Conservation (phyloP, 352 stramenopile species). For the Pythium oligandrum region DNA sequence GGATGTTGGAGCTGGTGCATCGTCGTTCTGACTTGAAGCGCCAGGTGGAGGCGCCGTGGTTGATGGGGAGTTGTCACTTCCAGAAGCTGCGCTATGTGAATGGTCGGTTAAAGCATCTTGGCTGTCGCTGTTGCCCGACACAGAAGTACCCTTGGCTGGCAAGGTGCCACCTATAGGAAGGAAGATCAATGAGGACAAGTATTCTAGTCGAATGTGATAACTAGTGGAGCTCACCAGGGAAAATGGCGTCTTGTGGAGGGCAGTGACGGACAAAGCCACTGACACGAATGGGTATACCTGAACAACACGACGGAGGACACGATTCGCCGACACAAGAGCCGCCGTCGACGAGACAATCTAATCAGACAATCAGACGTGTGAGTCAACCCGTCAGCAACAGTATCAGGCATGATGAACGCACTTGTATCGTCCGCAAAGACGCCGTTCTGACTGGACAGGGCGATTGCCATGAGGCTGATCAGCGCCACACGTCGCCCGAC, state of each 20-base stretch:
- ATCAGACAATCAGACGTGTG: background rate
- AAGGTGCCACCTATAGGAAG: background rate
- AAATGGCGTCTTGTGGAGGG: conserved; percentile 1
- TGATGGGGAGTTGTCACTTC: too few relatives aligned
- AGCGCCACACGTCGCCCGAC: background rate
- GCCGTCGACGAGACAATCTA: conserved; percentile 15
- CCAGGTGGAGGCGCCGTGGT: too few relatives aligned
- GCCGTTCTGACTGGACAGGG: too few relatives aligned
- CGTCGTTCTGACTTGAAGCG: background rate
- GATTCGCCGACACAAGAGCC: background rate
- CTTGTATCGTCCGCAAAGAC: too few relatives aligned
- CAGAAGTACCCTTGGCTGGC: background rate
- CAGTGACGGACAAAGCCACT: conserved; percentile 5
- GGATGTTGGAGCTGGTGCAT: background rate
- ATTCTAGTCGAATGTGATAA: background rate
- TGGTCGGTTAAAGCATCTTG: background rate
- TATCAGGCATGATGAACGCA: background rate
- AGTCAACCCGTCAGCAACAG: background rate
- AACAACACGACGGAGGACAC: conserved; percentile 13
- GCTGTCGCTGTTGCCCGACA: background rate
- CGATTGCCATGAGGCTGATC: background rate
- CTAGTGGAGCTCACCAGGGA: background rate
- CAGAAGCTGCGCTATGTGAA: background rate
- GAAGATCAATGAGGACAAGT: background rate
- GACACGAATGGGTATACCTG: conserved; percentile 5